Base-by-base conservation (phyloP, 1,139 yeast species). In the Taphrina communis region DNA sequence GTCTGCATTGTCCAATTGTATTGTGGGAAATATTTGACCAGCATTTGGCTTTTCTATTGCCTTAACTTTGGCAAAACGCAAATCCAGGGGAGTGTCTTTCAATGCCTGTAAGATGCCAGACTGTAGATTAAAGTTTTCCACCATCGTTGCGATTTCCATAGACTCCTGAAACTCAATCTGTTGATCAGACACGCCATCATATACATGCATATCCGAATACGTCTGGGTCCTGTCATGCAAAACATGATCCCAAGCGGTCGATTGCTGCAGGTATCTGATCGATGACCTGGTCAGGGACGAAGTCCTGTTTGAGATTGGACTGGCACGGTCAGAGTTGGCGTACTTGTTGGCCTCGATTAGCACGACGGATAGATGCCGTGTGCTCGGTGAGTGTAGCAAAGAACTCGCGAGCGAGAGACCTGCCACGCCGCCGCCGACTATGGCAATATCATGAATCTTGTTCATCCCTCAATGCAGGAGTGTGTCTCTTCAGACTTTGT, bases 341-440 rank as follows among this genome's bases (percentile, higher is more conserved):
- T 93, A 77, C 70, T 84, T 83, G 51, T 86, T 83, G 1, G 89
- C 93, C 78, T 94, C 99, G 17, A 94, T 82, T 67, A 94, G 80
- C 0, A 88, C 85, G 63, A 95, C 85, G 66, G 83, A 82, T 61
- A 91, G 82, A 69, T 85, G 82, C 38, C 80, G 80, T 4, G 96
- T 85, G 50, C 82, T 78, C 9, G 88, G 86, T 1, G 93, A 87
- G 73, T 84, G 83, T 76, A 89, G 83, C 76, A 88, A 76, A 0
- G 96, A 96, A 0, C 97, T 84, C 1, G 95, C 87, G 51, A 94
- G 80, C 0, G 97, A 88, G 69, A 94, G 80, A 0, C 99, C 99
- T 0, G 99, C 98, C 0, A 98, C 97, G 0, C 99, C 99, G 6
- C 97, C 99, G 36, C 99, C 99, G 60, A 95, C 89, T 70, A 94